Conservation (phyloP, 768 basidiomycete species). For the Rhizopogon vulgaris region DNA sequence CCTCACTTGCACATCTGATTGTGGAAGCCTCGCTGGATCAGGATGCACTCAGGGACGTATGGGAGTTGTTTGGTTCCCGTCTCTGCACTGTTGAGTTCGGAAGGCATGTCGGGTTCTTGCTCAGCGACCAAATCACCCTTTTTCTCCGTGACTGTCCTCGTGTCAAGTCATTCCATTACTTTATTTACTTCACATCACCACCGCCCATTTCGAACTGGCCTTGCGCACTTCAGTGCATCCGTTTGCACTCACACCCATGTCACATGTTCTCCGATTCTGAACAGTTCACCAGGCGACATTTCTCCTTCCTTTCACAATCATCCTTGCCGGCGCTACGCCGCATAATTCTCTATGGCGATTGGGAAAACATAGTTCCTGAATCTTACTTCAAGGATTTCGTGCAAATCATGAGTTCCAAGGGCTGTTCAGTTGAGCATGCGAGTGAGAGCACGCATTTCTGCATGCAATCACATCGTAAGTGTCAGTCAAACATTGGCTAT, state of each 20-base stretch:
- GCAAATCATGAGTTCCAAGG: slow-evolving; percentile 27
- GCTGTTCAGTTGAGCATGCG: slow-evolving; percentile 22
- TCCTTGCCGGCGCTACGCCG: slow-evolving; percentile 40
- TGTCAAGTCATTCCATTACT: slow-evolving; percentile 50
- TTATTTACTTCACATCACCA: slow-evolving; percentile 40
- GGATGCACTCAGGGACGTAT: slow-evolving; percentile 37
- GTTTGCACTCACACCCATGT: slow-evolving; percentile 47
- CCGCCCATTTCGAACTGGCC: slow-evolving; percentile 22
- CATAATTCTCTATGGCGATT: slow-evolving; percentile 49
- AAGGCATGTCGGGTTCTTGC: slow-evolving; percentile 46
- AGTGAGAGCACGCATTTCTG: slow-evolving; percentile 2
- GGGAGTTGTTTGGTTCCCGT: slow-evolving; percentile 44
- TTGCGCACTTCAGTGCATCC: slow-evolving; percentile 36
- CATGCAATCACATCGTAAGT: not conserved
- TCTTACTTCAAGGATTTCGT: slow-evolving; percentile 29
- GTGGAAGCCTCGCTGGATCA: slow-evolving; percentile 39
- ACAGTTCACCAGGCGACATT: slow-evolving; percentile 41
- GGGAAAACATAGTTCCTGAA: slow-evolving; percentile 35
- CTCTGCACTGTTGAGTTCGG: slow-evolving; percentile 55
- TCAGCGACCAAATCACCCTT: slow-evolving; percentile 39
- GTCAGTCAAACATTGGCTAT: not conserved
- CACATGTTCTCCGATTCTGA: slow-evolving; percentile 28
- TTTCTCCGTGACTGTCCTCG: slow-evolving; percentile 42
- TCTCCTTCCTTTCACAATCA: slow-evolving; percentile 34
- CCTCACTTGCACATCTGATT: slow-evolving; percentile 45